A percentile compares a stretch with the other conserved stretches of the same genome.
These are phyloP conservation scores for Chlorella sp. DNA, from an alignment of 139 green algal species.

Conservation along the genomic window DNA sequence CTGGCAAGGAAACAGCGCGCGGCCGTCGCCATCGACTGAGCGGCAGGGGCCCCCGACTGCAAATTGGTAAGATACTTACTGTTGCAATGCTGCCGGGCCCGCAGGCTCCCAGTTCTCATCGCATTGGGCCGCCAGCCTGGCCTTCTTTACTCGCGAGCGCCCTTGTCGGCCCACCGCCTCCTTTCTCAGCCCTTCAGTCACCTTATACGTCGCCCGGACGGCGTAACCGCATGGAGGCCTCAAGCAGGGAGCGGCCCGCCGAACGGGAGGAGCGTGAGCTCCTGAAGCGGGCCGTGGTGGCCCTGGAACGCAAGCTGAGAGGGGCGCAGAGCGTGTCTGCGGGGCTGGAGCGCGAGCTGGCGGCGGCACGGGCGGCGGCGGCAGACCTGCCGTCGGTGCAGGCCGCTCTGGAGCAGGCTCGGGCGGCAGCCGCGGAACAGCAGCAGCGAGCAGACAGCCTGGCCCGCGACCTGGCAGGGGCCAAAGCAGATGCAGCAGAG, in stretches of 20 bases:
- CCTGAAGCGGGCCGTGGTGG: constrained; percentile 18
- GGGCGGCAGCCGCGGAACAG: neutral
- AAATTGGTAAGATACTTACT: no score
- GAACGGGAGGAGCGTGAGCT: neutral
- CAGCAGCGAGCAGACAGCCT: no score
- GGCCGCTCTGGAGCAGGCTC: neutral
- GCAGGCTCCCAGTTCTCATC: no score
- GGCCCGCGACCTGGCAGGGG: neutral
- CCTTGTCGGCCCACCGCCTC: no score
- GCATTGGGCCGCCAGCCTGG: no score
- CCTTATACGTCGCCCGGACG: no score
- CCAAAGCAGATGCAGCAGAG: neutral
- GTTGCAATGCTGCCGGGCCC: no score
- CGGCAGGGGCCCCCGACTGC: no score
- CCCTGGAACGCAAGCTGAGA: constrained; percentile 28
- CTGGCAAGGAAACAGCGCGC: no score
- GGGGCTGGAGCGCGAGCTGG: neutral
- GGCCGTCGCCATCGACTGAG: no score
- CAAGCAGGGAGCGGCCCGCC: neutral
- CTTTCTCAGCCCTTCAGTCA: no score
- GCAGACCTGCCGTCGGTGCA: neutral
- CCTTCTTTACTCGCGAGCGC: no score
- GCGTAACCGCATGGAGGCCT: neutral
- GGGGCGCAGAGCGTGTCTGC: neutral
- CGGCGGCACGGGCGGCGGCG: neutral